Evolutionary conservation across 129 eudicot genomes (phyloP).

Genomic region (Tagetes patula): DNA sequence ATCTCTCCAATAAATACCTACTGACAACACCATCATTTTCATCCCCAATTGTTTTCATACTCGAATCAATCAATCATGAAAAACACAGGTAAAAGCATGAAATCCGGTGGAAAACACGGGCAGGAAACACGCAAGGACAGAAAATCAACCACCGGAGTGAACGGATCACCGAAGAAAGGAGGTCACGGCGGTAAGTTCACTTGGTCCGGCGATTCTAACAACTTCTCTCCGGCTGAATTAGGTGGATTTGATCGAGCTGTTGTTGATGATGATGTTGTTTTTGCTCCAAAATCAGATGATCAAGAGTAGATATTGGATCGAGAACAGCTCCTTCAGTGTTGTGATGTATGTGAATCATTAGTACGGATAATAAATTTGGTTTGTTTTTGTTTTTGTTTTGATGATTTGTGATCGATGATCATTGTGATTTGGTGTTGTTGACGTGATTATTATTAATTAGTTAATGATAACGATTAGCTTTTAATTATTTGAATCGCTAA

Average conservation of each 20-base stretch:
- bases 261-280: slow-evolving; percentile 37
- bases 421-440: background rate
- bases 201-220: slow-evolving; percentile 72
- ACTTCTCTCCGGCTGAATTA: slow-evolving; percentile 50
- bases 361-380: slow-evolving; percentile 4
- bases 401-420: no score
- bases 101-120: slow-evolving; percentile 35
- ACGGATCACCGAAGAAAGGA: slow-evolving; percentile 84
- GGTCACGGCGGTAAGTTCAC: slow-evolving; percentile 94
- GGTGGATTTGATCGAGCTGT: slow-evolving; percentile 32
- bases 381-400: background rate
- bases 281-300: slow-evolving; percentile 54
- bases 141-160: slow-evolving; percentile 63
- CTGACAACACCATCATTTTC: background rate
- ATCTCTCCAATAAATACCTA: slow-evolving; percentile 19
- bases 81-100: slow-evolving; percentile 49
- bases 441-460: no score
- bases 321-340: background rate
- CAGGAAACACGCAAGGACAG: slow-evolving; percentile 53
- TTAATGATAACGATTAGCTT: background rate
- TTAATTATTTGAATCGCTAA: no score
- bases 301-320: slow-evolving; percentile 23
- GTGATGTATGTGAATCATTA: slow-evolving; percentile 24
- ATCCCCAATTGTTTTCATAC: background rate
- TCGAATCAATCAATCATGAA: slow-evolving; percentile 37